Conservation (phyloP, 2,329 filamentous ascomycete genomes). For the Xylariaceae sp. region DNA sequence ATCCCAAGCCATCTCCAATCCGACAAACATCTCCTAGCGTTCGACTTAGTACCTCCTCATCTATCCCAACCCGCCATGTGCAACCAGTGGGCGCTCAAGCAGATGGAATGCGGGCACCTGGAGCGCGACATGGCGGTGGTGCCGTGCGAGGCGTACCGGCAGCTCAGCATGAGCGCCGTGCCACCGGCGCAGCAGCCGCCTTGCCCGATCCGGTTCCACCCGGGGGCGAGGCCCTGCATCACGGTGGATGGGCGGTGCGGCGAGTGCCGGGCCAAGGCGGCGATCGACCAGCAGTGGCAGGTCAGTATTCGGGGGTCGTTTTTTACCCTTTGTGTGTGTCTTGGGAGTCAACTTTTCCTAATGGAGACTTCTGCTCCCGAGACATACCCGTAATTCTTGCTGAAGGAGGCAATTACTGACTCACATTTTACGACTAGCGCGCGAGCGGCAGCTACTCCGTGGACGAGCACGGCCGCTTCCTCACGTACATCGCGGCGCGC, state of each 20-base stretch:
- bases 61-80: slow-evolving; percentile 4
- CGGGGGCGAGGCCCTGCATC: neutral
- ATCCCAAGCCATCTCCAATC: too few relatives aligned
- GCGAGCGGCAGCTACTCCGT: neutral
- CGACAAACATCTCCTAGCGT: too few relatives aligned
- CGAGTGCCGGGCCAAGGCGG: neutral
- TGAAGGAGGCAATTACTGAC: too few relatives aligned
- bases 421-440: too few relatives aligned
- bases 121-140: neutral
- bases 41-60: neutral
- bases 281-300: neutral
- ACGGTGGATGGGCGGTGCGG: neutral
- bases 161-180: too few relatives aligned
- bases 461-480: neutral
- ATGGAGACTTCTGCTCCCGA: too few relatives aligned
- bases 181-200: too few relatives aligned
- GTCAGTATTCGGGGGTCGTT: too few relatives aligned
- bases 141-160: neutral
- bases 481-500: neutral
- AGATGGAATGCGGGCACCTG: neutral
- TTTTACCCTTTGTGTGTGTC: too few relatives aligned
- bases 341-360: too few relatives aligned
- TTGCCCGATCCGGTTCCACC: neutral
- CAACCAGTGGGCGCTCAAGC: slow-evolving; percentile 1
- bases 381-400: too few relatives aligned